Evolutionary conservation across 2,329 filamentous ascomycete species (phyloP), one percentile per base, ranked within the genome.

Genomic region (Colletotrichum horii): DNA sequence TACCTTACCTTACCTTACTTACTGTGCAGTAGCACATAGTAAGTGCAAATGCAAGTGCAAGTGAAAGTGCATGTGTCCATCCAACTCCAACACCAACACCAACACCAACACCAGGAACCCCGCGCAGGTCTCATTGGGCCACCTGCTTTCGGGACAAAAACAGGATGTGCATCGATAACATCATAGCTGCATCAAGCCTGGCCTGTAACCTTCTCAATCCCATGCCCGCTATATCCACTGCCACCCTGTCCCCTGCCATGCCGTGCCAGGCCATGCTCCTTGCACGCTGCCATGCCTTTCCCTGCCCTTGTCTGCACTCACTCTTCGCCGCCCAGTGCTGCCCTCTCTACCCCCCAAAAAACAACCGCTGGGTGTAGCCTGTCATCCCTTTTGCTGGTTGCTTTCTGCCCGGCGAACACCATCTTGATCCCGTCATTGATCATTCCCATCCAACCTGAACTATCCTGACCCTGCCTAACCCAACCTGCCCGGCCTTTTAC

Each of bases 111-210:
- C 28, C 64, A 65, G 38, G 9, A 69, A 74, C 70, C 66, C 74
- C 74, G 64, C 71, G 70, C 19, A 38, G 56, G 60, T 76, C 66
- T 71, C 36, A 76, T 76, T 75, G 71, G 74, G 36, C 66, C 60
- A 66, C 61, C 43, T 52, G 48, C 22, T 75, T 74, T 65, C 71
- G 28, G 66, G 66, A 70, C 34, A 76, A 62, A 76, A 75, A 75
- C 74, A 66, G 74, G 74, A 70, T 76, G 71, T 56, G 60, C 66
- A 36, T 75, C 61, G 71, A 76, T 76, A 76, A 71, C 74, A 76
- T 76, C 74, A 76, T 76, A 64, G 74, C 71, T 76, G 74, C 74
- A 76, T 76, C 71, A 76, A 76, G 71, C 28, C 64, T 38, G 61
- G 58, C 58, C 58, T 32, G 36, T 30, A 48, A 66, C 62, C 62